These are phyloP conservation scores for Fusarium goolgardi DNA, from an alignment of 2,329 filamentous ascomycete species.

Conservation along the genomic window DNA sequence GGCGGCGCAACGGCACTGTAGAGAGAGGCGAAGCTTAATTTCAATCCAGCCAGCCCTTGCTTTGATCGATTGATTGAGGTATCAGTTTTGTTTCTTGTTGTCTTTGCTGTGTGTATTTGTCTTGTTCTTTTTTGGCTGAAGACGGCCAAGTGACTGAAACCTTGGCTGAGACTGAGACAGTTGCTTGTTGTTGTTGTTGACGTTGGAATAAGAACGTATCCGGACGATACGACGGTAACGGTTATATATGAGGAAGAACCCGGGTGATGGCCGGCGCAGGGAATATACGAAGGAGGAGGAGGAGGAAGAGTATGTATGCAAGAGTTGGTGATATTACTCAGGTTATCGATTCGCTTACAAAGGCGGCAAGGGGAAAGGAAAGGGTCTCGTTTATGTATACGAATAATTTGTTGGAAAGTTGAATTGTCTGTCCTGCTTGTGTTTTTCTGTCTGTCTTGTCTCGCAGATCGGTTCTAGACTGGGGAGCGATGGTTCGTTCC, in stretches of 20 bases:
- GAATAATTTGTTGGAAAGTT: conserved; percentile 12
- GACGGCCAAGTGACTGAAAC: conserved; percentile 38
- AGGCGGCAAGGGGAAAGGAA: neutral
- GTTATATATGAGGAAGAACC: neutral
- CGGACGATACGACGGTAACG: conserved; percentile 17
- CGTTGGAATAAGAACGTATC: conserved; percentile 11
- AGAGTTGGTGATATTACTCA: conserved; percentile 10
- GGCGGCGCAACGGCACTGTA: conserved; percentile 28
- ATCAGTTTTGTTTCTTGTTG: conserved; percentile 18
- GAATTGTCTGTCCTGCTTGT: conserved; percentile 29
- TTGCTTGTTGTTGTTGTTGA: conserved; percentile 11
- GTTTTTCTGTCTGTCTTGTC: conserved; percentile 19
- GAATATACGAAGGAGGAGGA: conserved; percentile 6
- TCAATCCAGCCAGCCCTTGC: conserved; percentile 17
- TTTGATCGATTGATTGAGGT: conserved; percentile 4
- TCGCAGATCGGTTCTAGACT: conserved; percentile 36
- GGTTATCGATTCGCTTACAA: conserved; percentile 30
- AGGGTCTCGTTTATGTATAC: conserved; percentile 13
- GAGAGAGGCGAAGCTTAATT: conserved; percentile 33
- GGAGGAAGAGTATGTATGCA: neutral
- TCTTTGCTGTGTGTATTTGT: conserved; percentile 15
- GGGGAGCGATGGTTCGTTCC: conserved; percentile 25
- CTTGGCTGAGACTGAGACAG: conserved; percentile 33
- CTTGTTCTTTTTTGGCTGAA: conserved; percentile 20
- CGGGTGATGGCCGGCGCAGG: neutral